phyloP scores from a whole-genome alignment of 2,329 filamentous ascomycete species.

The Fusarium liriodendri region DNA sequence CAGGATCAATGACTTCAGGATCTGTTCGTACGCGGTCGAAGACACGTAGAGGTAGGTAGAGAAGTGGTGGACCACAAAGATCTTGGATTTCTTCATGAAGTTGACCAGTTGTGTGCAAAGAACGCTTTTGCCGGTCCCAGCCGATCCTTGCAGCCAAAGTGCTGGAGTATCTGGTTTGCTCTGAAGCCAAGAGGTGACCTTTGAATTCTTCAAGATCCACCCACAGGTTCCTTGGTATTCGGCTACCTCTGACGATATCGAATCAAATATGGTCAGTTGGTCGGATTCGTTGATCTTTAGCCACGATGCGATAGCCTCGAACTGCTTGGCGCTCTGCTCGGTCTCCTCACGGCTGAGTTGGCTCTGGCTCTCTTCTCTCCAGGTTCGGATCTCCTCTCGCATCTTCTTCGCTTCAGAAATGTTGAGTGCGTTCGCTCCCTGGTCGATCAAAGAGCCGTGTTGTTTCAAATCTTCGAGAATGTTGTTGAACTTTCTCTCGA shows the following conservation, averaged over 20 bases:
- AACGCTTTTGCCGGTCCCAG: slow-evolving; percentile 29
- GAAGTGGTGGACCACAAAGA: slow-evolving; percentile 14
- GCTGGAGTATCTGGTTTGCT: slow-evolving; percentile 1
- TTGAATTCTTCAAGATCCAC: slow-evolving; percentile 17
- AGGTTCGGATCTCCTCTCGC: slow-evolving; percentile 19
- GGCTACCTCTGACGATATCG: background rate
- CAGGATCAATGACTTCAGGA: slow-evolving; percentile 4
- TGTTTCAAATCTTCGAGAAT: slow-evolving; percentile 49
- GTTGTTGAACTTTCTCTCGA: slow-evolving; percentile 48
- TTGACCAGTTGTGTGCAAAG: slow-evolving; percentile 23
- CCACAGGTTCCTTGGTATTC: slow-evolving; percentile 10
- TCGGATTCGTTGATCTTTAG: slow-evolving; percentile 17
- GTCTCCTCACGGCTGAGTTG: background rate
- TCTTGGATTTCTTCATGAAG: slow-evolving; percentile 3
- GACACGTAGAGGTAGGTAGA: slow-evolving; percentile 14
- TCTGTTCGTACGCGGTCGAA: slow-evolving; percentile 17
- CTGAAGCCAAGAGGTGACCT: slow-evolving; percentile 6
- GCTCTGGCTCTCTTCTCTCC: slow-evolving; percentile 19
- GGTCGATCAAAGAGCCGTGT: slow-evolving; percentile 48
- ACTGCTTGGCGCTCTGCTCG: slow-evolving; percentile 10
- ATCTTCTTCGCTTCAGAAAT: slow-evolving; percentile 40
- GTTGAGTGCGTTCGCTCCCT: slow-evolving; percentile 46
- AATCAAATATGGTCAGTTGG: slow-evolving; percentile 13
- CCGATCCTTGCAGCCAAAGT: slow-evolving; percentile 20
- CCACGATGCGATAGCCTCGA: slow-evolving; percentile 20